A percentile compares a stretch with the other conserved stretches of the same genome.
Conservation (phyloP, 768 basidiomycete genomes). For the Lactarius trivialis region DNA sequence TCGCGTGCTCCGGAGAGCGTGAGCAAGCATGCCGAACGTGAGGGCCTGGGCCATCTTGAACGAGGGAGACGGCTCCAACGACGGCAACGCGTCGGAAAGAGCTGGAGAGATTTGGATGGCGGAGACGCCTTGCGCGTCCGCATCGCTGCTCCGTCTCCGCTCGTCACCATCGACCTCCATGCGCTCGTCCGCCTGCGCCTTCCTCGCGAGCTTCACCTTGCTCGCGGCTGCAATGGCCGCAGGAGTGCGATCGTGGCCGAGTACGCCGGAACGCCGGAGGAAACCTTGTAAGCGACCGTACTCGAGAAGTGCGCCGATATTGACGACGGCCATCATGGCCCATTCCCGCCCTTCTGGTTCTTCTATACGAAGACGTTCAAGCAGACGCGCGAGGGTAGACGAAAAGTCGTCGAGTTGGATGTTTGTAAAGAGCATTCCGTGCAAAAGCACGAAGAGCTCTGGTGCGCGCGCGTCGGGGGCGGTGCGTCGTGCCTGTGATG, state of each 20-base stretch:
- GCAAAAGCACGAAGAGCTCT: constrained; percentile 85
- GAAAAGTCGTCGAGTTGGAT: constrained; percentile 91
- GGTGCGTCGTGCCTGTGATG: constrained; percentile 65
- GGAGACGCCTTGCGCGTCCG: constrained; percentile 24
- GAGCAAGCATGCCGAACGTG: constrained; percentile 68
- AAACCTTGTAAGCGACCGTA: constrained; percentile 75
- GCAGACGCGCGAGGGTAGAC: constrained; percentile 71
- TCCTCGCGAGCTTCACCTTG: constrained; percentile 35
- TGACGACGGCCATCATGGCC: constrained; percentile 93
- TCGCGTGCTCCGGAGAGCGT: constrained; percentile 57
- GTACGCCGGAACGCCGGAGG: constrained; percentile 52
- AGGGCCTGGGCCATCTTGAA: constrained; percentile 75
- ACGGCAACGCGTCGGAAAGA: constrained; percentile 27
- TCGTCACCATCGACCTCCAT: constrained; percentile 63
- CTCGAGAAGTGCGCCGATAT: constrained; percentile 76
- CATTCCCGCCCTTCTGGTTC: constrained; percentile 80
- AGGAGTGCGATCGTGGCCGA: constrained; percentile 31
- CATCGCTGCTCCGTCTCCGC: constrained; percentile 25
- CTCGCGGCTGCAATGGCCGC: constrained; percentile 33
- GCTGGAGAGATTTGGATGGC: constrained; percentile 31
- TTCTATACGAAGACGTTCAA: constrained; percentile 81
- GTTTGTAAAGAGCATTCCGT: constrained; percentile 96
- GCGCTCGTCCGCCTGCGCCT: constrained; percentile 32
- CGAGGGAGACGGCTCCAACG: constrained; percentile 42
- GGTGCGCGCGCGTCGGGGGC: constrained; percentile 65